Percentiles rank a stretch among this genome's conserved stretches.
Conservation (phyloP, 73 alveolate genomes). For the Paramecium octaurelia region DNA sequence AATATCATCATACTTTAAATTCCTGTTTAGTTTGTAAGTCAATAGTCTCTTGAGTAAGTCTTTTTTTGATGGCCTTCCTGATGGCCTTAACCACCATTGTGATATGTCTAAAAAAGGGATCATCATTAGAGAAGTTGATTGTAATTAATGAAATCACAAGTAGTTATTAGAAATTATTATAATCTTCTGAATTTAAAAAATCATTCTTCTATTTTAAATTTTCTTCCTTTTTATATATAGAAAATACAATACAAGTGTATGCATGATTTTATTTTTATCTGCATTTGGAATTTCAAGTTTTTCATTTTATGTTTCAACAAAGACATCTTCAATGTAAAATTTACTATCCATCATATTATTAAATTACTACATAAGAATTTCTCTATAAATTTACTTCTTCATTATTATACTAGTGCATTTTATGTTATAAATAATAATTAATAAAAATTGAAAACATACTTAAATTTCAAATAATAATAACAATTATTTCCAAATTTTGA, state of each 20-base stretch:
- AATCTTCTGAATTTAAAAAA: not conserved
- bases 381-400: not conserved
- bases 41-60: not conserved
- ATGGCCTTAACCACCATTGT: not conserved
- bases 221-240: not conserved
- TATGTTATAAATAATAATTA: not conserved
- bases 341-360: not conserved
- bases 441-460: not conserved
- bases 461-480: not conserved
- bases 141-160: not conserved
- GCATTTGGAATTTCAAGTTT: not conserved
- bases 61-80: not conserved
- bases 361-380: not conserved
- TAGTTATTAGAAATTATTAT: not conserved
- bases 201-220: not conserved
- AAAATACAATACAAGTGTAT: not conserved
- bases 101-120: slow-evolving; percentile 29
- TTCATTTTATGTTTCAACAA: not conserved
- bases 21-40: not conserved
- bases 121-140: slow-evolving; percentile 1
- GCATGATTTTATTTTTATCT: not conserved
- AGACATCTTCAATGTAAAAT: not conserved
- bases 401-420: not conserved
- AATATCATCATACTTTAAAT: not conserved
- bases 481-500: not conserved